Evolutionary conservation across 352 stramenopile species (phyloP), one percentile per base, ranked within the genome.

Genomic region (Thalassiosira ordinaria): DNA sequence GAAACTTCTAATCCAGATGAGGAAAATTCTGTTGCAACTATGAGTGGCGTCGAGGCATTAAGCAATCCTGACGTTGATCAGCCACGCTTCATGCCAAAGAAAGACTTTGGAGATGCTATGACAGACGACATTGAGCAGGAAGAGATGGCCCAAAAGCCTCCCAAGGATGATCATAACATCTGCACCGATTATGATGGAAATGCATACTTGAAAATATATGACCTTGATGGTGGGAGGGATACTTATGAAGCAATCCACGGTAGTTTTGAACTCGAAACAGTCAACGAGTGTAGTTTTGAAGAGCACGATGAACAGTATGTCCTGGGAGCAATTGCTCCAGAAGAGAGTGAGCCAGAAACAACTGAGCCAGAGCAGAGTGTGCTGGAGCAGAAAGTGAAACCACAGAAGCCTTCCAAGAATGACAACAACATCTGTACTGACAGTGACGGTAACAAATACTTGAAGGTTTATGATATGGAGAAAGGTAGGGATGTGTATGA

Each of bases 201-300:
- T 68, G 7, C 68, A 20, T 76, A 76, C 27, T 33, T 76, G 26
- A 76, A 67, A 20, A 76, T 76, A 41, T 67, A 44, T 47, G 67
- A 76, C 26, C 33, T 76, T 26, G 59, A 76, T 31, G 68, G 20
- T 47, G 49, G 62, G 16, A 29, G 22, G 27, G 44, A 73, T 52
- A 33, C 46, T 14, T 71, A 61, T 41, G 61, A 74, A 55, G 62
- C 63, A 6, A 65, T 71, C 24, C 37, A 72, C 26, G 13, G 46
- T 20, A 56, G 31, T 51, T 61, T 44, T 44, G 61, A 71, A 27
- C 71, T 80, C 24, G 71, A 80, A 53, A 72, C 71, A 39, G 71
- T 74, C 1, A 31, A 73, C n/a, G 71, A 80, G 29, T 22, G 26
- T 16, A 67, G 61, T 52, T 35, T 16, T 1, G 47, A 64, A 16